Base-by-base conservation (phyloP, 352 stramenopile genomes). In the Globisporangium alternatum region DNA sequence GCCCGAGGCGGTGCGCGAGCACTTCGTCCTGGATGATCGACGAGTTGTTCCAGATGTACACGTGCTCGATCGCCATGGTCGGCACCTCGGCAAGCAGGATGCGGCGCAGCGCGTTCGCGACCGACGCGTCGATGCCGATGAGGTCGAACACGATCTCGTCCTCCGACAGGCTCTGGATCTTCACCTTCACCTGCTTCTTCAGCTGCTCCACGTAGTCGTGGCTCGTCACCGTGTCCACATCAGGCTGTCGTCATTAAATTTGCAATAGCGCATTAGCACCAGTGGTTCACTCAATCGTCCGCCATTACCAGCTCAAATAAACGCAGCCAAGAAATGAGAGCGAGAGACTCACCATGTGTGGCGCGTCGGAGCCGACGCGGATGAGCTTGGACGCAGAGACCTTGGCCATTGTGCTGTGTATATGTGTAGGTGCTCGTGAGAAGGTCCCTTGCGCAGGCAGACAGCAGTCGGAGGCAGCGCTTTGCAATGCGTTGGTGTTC, bases 41-140 rank as follows among this genome's bases (percentile, higher is more conserved):
- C 62, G 87, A 96, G 83, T 98, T 98, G 80, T 96, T 95, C 78
- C 88, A 95, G 61, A 98, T 96, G 77, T 97, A 97, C 52, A 98
- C 91, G 67, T 93, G 90, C 72, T 98, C 92, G 56, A 98, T 98
- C 33, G 92, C 92, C 88, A 98, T 95, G 15, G 92, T 97, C 3
- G 92, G 86, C 57, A 98, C 89, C 67, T 98, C 93, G 4, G 93
- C 77, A 5, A 98, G 72, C 56, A 98, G 60, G 37, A 98, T 97
- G 44, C 93, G 86, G 44, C 93, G 86, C 57, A 98, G 71, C 30
- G 93, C 93, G 66, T 98, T 98, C 43, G 93, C 91, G 28, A 98
- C 91, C 21, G 90, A 96, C 35, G 89, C 89, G 55, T 98, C 93
- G 39, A 97, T 86, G 54, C 90, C 91, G 15, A 97, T 83, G 25